Base-by-base conservation (phyloP, 2,329 filamentous ascomycete genomes). In the Didymella sp. region DNA sequence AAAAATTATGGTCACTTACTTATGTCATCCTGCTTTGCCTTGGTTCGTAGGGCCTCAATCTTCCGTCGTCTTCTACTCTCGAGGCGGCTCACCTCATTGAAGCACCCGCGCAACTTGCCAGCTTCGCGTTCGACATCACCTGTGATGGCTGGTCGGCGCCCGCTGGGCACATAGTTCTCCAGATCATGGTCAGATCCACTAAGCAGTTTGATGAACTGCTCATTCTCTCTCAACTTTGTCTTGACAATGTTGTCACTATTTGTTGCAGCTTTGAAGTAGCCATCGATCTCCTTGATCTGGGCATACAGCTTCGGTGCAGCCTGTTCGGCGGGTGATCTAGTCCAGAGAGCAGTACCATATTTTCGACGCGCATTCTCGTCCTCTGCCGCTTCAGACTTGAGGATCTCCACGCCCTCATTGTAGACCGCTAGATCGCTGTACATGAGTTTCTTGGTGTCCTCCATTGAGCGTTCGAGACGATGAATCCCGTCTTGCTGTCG, bases 371-470 rank as follows among this genome's bases (percentile, higher is more conserved):
- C 81, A 19, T 85, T 83, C 56, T 91, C 85, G 64, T 99, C 94
- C 71, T 98, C 94, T 15, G 89, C 88, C 57, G 89, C 87, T 76
- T 99, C 95, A 0, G 89, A 86, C 1, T 86, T 84, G 1, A 99
- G 79, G 1, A 95, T 82, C 13, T 90, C 87, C 30, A 89, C 87
- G 0, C 92, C 94, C 76, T 98, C 94, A 41, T 90, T 87, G 60
- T 95, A 98, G 0, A 91, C 84, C 0, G 87, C 84, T 51, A 87
- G 80, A 70, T 97, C 92, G 45, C 88, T 89, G 1, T 87, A 82
- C 64, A 95, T 91, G n/a, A 99, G 80, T 75, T 94, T 96, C 45
- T 93, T 89, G 1, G 93, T 96, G 63, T 98, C 94, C 5, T 90
- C 88, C 60, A 98, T 91, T 5, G 91, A 92, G 50, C 87, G 85